Percentiles rank a stretch among this genome's conserved stretches.
Conservation (phyloP, 768 basidiomycete species). For the Brasilioporus rufonigricans region DNA sequence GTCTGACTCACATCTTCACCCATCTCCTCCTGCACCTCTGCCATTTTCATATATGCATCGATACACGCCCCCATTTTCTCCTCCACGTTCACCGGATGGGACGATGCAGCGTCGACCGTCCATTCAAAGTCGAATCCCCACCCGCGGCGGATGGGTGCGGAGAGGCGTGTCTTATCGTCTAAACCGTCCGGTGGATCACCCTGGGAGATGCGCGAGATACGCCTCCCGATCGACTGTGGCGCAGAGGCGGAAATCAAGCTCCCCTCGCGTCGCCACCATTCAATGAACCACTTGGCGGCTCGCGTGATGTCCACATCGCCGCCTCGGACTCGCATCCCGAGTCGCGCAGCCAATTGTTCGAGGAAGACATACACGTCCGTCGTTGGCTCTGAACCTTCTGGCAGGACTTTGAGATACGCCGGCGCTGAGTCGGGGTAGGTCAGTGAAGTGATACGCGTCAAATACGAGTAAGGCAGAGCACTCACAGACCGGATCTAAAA, state of each 20-base stretch:
- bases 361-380: constrained; percentile 66
- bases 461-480: constrained; percentile 8
- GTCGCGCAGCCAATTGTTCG: constrained; percentile 61
- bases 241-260: constrained; percentile 51
- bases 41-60: constrained; percentile 45
- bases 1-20: constrained; percentile 65
- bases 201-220: neutral
- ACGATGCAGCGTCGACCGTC: constrained; percentile 31
- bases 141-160: constrained; percentile 44
- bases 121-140: constrained; percentile 90
- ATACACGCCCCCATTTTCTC: constrained; percentile 71
- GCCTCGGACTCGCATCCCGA: constrained; percentile 82
- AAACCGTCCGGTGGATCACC: neutral
- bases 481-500: constrained; percentile 70
- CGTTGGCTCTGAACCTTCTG: constrained; percentile 52
- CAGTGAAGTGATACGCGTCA: neutral
- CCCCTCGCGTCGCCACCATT: constrained; percentile 84
- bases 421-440: constrained; percentile 46
- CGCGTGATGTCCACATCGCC: constrained; percentile 67
- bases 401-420: constrained; percentile 64
- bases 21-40: constrained; percentile 48
- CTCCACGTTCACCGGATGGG: constrained; percentile 40
- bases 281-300: constrained; percentile 78
- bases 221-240: constrained; percentile 22
- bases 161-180: neutral